Evolutionary conservation across 345 rosid genomes (phyloP), one percentile per base, ranked within the genome.

Genomic region (Brassica juncea): DNA sequence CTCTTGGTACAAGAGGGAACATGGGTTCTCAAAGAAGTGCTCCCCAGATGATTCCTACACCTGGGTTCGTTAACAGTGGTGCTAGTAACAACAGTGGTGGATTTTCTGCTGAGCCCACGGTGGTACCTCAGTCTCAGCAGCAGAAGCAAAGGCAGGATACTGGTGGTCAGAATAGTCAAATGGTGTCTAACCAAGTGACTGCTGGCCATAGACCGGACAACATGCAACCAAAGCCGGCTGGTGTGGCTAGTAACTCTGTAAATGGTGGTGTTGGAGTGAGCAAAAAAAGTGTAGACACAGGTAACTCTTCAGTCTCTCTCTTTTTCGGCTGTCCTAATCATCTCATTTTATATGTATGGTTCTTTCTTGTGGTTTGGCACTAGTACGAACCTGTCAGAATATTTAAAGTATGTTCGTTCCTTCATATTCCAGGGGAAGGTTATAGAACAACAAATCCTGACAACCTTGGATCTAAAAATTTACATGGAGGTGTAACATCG

Each of bases 21-120:
- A 82, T 89, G 90, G 85, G 91, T 66, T 78, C 83, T 49, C 94
- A 87, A 74, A 89, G 94, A 83, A 86, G 84, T 85, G 39, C 84
- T 63, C 81, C 89, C 83, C 96, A 91, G 77, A 93, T 95, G 99
- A 93, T 95, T 81, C 99, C 99, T 66, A 91, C 99, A 64, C 99
- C 99, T 70, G 99, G 99, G 34, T 93, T 88, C 65, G 87, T 79
- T 70, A 84, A 65, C 49, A 86, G 69, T 78, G 79, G 12, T 80
- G 35, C 52, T 74, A 87, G 54, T 54, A 84, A 49, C 60, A 86
- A 80, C 73, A 75, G 74, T 80, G 82, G 85, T 73, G 93, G 89
- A 76, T 88, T 87, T 85, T 88, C 96, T 70, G 80, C 90, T 77
- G 99, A 93, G 79, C 85, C 94, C 61, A 76, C 89, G 0, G 74